Percentiles rank a stretch among this genome's conserved stretches.
Evolutionary conservation across 2,329 filamentous ascomycete genomes (phyloP).

Genomic region (Phaeoacremonium minimum): DNA sequence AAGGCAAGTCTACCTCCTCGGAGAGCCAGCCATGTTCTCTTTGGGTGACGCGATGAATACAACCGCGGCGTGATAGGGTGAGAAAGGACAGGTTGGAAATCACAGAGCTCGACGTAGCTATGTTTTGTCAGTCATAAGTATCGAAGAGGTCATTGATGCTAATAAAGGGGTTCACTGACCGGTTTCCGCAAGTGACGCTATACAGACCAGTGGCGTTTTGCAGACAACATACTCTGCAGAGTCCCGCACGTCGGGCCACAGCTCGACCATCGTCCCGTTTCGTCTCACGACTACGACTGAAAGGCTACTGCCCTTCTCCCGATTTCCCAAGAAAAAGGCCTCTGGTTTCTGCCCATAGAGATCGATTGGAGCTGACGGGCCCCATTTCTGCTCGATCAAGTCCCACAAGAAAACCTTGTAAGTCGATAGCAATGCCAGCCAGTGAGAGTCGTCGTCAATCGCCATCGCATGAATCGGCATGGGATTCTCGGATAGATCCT

Average conservation of each 20-base stretch:
- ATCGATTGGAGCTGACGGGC: slow-evolving; percentile 48
- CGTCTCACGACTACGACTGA: slow-evolving; percentile 58
- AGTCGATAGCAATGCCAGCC: slow-evolving; percentile 62
- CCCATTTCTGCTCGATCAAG: slow-evolving; percentile 52
- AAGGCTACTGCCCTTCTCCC: slow-evolving; percentile 23
- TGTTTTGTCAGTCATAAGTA: neutral
- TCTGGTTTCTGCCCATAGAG: slow-evolving; percentile 54
- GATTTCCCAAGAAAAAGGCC: slow-evolving; percentile 58
- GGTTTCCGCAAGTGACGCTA: slow-evolving; percentile 39
- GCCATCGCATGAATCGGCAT: slow-evolving; percentile 61
- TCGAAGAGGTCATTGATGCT: neutral
- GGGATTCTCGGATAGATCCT: slow-evolving; percentile 29
- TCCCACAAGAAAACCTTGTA: slow-evolving; percentile 60
- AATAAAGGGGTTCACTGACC: slow-evolving; percentile 34
- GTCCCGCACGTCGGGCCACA: slow-evolving; percentile 41
- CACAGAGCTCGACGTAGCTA: slow-evolving; percentile 14
- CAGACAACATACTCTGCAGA: slow-evolving; percentile 43
- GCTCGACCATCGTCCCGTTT: slow-evolving; percentile 59
- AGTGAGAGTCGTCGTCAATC: slow-evolving; percentile 59
- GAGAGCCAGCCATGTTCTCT: slow-evolving; percentile 44
- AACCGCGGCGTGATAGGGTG: slow-evolving; percentile 45
- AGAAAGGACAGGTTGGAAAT: slow-evolving; percentile 30
- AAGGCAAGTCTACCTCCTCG: slow-evolving; percentile 35
- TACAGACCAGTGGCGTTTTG: slow-evolving; percentile 46
- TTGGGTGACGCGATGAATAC: slow-evolving; percentile 41